Conservation (phyloP, 148 eudicot genomes). For the Cornus controversa region DNA sequence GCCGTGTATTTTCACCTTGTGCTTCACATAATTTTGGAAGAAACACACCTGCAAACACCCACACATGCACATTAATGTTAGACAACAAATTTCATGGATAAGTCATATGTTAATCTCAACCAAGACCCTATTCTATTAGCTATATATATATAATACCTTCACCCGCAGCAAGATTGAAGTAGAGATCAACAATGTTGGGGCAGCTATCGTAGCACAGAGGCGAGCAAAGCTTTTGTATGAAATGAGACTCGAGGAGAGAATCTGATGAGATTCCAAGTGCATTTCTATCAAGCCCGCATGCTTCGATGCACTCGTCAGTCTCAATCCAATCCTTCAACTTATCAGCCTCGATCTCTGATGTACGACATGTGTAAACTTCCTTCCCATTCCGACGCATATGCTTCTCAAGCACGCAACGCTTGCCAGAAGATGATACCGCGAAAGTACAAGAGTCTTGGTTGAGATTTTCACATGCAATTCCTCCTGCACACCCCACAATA, state of each 20-base stretch:
- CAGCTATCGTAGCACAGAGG: constrained; percentile 50
- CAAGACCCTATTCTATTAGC: too few species aligned
- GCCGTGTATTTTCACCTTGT: constrained; percentile 33
- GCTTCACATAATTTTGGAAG: constrained; percentile 61
- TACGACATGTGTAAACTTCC: constrained; percentile 44
- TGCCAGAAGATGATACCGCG: constrained; percentile 59
- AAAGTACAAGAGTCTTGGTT: constrained; percentile 61
- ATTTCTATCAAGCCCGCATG: constrained; percentile 62
- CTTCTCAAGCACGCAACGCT: constrained; percentile 71
- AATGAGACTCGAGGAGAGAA: constrained; percentile 53
- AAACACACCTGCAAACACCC: constrained; percentile 46
- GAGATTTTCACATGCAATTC: constrained; percentile 51
- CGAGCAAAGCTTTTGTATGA: constrained; percentile 62
- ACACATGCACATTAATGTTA: too few species aligned
- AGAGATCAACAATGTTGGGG: constrained; percentile 71
- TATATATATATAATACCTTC: constrained; percentile 58
- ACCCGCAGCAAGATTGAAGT: constrained; percentile 76
- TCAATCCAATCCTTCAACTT: constrained; percentile 49
- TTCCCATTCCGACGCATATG: constrained; percentile 41
- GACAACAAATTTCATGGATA: too few species aligned
- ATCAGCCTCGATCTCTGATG: constrained; percentile 56
- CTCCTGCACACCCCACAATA: constrained; percentile 22
- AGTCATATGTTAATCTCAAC: too few species aligned
- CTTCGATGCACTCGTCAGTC: constrained; percentile 44
- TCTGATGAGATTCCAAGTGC: constrained; percentile 71